Conservation (phyloP, 805 yeast species). For the Wickerhamomyces canadensis region DNA sequence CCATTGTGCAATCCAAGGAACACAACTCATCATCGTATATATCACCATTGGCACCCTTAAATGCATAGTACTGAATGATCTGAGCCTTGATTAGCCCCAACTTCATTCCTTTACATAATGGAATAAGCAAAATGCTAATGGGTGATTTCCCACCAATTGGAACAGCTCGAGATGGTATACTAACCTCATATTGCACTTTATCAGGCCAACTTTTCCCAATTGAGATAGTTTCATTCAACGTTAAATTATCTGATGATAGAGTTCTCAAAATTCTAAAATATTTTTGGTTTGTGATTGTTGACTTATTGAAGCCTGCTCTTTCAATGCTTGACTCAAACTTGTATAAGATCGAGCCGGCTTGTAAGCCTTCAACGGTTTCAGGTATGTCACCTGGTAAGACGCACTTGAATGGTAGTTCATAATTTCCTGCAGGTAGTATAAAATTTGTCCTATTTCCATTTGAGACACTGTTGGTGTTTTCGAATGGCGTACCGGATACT, state of each 20-base stretch:
- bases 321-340: slow-evolving; percentile 73
- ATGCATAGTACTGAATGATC: slow-evolving; percentile 58
- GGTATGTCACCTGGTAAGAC: slow-evolving; percentile 74
- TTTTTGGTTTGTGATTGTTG: slow-evolving; percentile 40
- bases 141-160: slow-evolving; percentile 79
- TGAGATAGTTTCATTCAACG: slow-evolving; percentile 75
- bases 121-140: slow-evolving; percentile 64
- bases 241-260: slow-evolving; percentile 67
- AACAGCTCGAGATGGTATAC: slow-evolving; percentile 79
- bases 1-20: slow-evolving; percentile 45
- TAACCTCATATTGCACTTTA: slow-evolving; percentile 81
- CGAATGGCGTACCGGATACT: slow-evolving; percentile 29
- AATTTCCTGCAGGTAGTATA: slow-evolving; percentile 61
- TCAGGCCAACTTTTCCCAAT: slow-evolving; percentile 90
- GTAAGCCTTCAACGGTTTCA: slow-evolving; percentile 85
- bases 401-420: slow-evolving; percentile 80
- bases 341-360: slow-evolving; percentile 70
- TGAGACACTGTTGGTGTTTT: slow-evolving; percentile 12
- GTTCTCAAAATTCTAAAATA: slow-evolving; percentile 80
- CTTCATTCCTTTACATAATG: slow-evolving; percentile 70
- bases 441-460: slow-evolving; percentile 26
- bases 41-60: slow-evolving; percentile 51
- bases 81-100: slow-evolving; percentile 64
- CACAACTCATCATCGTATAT: slow-evolving; percentile 55
- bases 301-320: slow-evolving; percentile 47